Conservation (phyloP, 768 basidiomycete species). For the Cystobasidium tubakii region DNA sequence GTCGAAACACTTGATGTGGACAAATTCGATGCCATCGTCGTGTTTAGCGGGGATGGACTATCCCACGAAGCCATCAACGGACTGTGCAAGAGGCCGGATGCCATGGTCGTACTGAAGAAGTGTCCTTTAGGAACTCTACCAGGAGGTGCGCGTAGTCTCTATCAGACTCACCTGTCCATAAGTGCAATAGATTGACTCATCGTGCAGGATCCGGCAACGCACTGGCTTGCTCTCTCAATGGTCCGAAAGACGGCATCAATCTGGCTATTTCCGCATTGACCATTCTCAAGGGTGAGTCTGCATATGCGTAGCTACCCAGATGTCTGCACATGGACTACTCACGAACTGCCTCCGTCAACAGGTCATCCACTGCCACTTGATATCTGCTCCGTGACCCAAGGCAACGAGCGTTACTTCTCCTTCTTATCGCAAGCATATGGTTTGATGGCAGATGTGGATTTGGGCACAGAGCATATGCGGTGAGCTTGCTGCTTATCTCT, state of each 20-base stretch:
- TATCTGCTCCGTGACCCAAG: slow-evolving; percentile 68
- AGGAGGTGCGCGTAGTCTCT: slow-evolving; percentile 48
- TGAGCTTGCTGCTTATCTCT: slow-evolving; percentile 46
- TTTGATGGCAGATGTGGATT: slow-evolving; percentile 67
- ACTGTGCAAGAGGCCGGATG: slow-evolving; percentile 62
- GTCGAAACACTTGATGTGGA: slow-evolving; percentile 57
- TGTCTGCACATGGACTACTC: not conserved
- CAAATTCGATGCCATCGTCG: slow-evolving; percentile 63
- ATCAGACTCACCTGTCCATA: too few relatives aligned
- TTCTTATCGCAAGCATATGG: slow-evolving; percentile 80
- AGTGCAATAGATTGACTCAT: too few relatives aligned
- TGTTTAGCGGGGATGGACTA: slow-evolving; percentile 77
- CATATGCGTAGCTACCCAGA: not conserved
- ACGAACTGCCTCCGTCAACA: slow-evolving; percentile 45
- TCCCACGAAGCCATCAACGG: slow-evolving; percentile 80
- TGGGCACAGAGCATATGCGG: slow-evolving; percentile 66
- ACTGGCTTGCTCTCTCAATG: slow-evolving; percentile 65
- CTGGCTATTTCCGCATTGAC: slow-evolving; percentile 68
- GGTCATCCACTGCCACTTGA: slow-evolving; percentile 70
- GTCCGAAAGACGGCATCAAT: slow-evolving; percentile 66
- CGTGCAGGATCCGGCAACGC: slow-evolving; percentile 69
- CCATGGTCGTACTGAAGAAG: slow-evolving; percentile 49
- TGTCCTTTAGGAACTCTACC: slow-evolving; percentile 72
- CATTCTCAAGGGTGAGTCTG: slow-evolving; percentile 65
- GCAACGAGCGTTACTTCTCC: slow-evolving; percentile 60